Evolutionary conservation across 2,329 filamentous ascomycete species (phyloP), one percentile per base, ranked within the genome.

Genomic region (Fusarium sp.): DNA sequence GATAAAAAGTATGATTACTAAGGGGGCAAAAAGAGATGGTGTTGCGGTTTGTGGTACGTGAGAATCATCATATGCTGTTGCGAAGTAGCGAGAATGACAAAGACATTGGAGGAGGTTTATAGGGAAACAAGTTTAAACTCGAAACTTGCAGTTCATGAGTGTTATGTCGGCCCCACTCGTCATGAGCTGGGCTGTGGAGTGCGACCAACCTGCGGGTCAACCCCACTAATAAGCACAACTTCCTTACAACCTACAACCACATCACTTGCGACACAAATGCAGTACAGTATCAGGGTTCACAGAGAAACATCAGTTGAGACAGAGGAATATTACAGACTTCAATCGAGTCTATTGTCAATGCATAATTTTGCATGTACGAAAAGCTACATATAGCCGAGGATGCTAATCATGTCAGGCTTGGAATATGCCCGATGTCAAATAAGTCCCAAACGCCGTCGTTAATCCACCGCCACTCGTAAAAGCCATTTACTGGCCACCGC

Each of bases 401-500:
- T 67, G 51, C 58, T 64, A 58, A 55, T 72, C 53, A 57, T 65
- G 40, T 40, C 61, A 74, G 60, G 62, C 53, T 40, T 33, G 37
- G 38, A 60, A 47, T 44, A 58, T 65, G 68, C 67, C 68, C 40
- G 44, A 57, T 45, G 37, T 62, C 64, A 51, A 70, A 67, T 65
- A 49, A 49, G 51, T 70, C 62, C 74, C 70, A 50, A 76, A 76
- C 76, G 70, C 76, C 85, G 90, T 92, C 73, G 91, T 89, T 44
- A 71, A 92, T 91, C 62, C 64, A 57, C 58, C 50, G 52, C 62
- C 63, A 44, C 37, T 46, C 42, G 15, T 38, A 28, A 55, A 42
- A 42, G 44, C 55, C 51, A 28, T 60, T 69, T 77, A 80, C 75
- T 79, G 78, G 81, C 91, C 91, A 85, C 91, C 91, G 82, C 92